Evolutionary conservation across 2,329 filamentous ascomycete species (phyloP), one percentile per base, ranked within the genome.

Genomic region (Calonectria ilicicola): DNA sequence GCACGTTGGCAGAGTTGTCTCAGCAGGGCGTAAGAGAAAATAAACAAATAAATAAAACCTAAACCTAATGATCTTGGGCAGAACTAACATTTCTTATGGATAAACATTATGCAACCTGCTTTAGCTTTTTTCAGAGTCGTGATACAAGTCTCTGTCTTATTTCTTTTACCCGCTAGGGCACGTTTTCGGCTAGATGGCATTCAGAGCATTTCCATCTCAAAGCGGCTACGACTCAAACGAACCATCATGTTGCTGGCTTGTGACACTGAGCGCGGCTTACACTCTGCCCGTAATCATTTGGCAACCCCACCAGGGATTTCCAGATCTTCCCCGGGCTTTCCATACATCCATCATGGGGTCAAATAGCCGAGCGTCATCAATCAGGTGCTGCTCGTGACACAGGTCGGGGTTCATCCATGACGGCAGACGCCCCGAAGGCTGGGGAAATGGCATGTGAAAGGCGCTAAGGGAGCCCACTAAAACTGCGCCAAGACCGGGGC

Each of bases 371-470:
- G 67, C 17, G 44, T 27, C 53, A 40, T 40, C 29, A 21, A 14
- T 35, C 15, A 35, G 27, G 15, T 15, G 60, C 21, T 60, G 74
- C 76, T 74, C 70, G 78, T 79, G 78, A 79, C 75, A 69, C 75
- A 60, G 51, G 60, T 46, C 49, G 49, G 23, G 21, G 27, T 42
- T 27, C 58, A n/a, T 47, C 27, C 73, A 70, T 65, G 64, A 68
- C 72, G 74, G 66, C 68, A 69, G 5, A 32, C 32, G n/a, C 76
- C 76, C 69, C 76, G 66, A 8, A 46, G 42, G 76, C 75, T 78
- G 78, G 78, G 77, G 78, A 75, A 73, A 65, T 77, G 56, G 74
- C 81, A 82, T 82, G 81, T 82, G 81, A 82, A 80, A 79, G 74
- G 63, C 80, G 74, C 81, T 77, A 76, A 63, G 72, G 68, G 62